Evolutionary conservation across 1,284 basidiomycete species (phyloP), one percentile per base, ranked within the genome.

Genomic region (Rhodotorula sp.): DNA sequence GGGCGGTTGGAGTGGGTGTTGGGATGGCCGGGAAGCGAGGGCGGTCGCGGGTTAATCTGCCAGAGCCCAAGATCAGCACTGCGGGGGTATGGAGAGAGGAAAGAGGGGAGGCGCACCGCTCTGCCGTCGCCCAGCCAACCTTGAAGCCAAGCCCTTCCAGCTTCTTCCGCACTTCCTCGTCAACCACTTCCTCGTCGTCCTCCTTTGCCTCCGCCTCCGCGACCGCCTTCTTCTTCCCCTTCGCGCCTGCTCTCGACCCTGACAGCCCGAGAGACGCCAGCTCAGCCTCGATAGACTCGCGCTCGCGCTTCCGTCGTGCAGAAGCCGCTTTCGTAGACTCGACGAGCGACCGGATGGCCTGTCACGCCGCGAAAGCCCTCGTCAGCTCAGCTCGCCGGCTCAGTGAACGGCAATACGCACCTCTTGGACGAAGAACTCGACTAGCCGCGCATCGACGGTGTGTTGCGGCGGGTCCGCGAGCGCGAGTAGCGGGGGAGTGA

Each of bases 281-380:
- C 39, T 74, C 66, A 4, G 65, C 59, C 15, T 70, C 63, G 48
- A 75, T 60, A 15, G 66, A 34, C 20, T 27, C 44, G 24, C 67
- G 59, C 17, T 66, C 53, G 24, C 19, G 19, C 27, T 77, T 63
- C 59, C 75, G 6, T 74, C 76, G 60, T 60, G 67, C 44, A 78
- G 80, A 57, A 74, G 79, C 59, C 76, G 79, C 68, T 78, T 24
- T 30, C 9, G 55, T 60, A 24, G 63, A 67, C n/a, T 67, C 70
- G 47, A 67, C 36, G 29, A 74, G 2, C 85, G 84, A 24, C 89
- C 90, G 17, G 90, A 94, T 7, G 88, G 90, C 51, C 74, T 77
- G 62, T 76, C 36, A n/a, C 24, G 47, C 19, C 39, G 13, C 39
- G 39, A 44, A 4, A 44, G 6, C 3, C 8, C 4, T 17, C 30